phyloP scores from a whole-genome alignment of 176 grass and related monocot genomes.

The Tuctoria greenei region DNA sequence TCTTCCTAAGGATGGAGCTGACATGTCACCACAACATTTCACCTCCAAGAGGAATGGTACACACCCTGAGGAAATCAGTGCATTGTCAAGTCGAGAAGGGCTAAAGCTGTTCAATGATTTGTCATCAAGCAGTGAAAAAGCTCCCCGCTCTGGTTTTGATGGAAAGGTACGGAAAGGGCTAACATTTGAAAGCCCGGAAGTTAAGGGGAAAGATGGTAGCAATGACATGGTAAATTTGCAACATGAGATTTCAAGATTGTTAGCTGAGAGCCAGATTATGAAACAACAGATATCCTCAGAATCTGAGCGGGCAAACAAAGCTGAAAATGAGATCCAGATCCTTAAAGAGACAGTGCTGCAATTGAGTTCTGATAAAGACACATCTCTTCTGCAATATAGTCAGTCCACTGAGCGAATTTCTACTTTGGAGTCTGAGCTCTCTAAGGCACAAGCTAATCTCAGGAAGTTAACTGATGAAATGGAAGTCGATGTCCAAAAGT shows the following conservation, averaged over 20 bases:
- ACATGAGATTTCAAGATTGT: conserved; percentile 68
- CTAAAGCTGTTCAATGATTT: conserved; percentile 62
- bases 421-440: conserved; percentile 63
- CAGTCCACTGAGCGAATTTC: conserved; percentile 52
- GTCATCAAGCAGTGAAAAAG: conserved; percentile 43
- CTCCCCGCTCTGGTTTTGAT: conserved; percentile 44
- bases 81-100: conserved; percentile 49
- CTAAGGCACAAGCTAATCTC: conserved; percentile 53
- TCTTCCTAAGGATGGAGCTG: conserved; percentile 50
- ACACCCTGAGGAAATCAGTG: conserved; percentile 58
- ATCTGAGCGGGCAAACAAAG: conserved; percentile 69
- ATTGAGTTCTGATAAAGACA: conserved; percentile 62
- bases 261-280: conserved; percentile 62
- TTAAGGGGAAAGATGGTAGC: conserved; percentile 46
- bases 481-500: conserved; percentile 56
- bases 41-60: conserved; percentile 64
- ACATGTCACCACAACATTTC: conserved; percentile 35
- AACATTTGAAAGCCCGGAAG: conserved; percentile 59
- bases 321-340: conserved; percentile 59
- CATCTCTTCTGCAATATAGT: conserved; percentile 52
- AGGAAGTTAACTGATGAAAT: conserved; percentile 76
- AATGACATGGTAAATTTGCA: conserved; percentile 54
- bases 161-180: conserved; percentile 59
- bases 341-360: conserved; percentile 49
- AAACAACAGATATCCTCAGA: conserved; percentile 66